Percentiles rank a stretch among this genome's conserved stretches.
These are phyloP conservation scores for Dunaliella primolecta DNA, from an alignment of 139 green algal genomes.

Conservation along the genomic window DNA sequence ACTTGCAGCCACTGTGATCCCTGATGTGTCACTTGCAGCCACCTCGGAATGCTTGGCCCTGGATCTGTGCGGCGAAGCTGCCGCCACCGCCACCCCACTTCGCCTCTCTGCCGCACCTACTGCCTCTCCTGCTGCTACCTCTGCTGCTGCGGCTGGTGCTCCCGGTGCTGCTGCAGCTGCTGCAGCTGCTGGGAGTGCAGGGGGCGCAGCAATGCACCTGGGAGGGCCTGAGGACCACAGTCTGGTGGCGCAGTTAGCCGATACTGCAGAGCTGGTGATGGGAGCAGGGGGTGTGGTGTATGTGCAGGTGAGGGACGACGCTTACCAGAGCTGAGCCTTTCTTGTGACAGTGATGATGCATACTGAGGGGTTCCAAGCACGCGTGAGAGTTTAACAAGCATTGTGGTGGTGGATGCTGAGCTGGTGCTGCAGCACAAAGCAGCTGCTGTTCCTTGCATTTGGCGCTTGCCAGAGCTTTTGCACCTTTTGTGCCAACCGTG, in stretches of 20 bases:
- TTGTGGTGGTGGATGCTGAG: no score
- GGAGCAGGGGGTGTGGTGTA: not conserved
- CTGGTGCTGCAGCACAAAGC: no score
- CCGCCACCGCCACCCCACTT: not conserved
- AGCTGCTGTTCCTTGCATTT: no score
- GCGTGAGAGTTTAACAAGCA: no score
- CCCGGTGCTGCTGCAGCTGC: not conserved
- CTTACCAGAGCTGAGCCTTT: no score
- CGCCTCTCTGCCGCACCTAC: not conserved
- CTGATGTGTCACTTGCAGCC: no score
- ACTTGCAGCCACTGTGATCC: no score
- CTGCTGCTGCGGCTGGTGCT: not conserved
- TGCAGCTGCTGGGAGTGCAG: not conserved
- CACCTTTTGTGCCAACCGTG: no score
- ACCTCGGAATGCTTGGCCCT: not conserved
- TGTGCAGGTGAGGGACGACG: not conserved
- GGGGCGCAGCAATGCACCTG: not conserved
- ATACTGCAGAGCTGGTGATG: constrained; percentile 44
- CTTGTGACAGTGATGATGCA: no score
- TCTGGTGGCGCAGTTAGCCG: constrained; percentile 20
- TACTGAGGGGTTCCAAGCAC: no score
- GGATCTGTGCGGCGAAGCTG: not conserved
- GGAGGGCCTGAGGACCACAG: not conserved
- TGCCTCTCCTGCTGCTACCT: not conserved
- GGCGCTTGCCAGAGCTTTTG: no score